Evolutionary conservation across 345 rosid genomes (phyloP).

Genomic region (Gossypium arboreum): DNA sequence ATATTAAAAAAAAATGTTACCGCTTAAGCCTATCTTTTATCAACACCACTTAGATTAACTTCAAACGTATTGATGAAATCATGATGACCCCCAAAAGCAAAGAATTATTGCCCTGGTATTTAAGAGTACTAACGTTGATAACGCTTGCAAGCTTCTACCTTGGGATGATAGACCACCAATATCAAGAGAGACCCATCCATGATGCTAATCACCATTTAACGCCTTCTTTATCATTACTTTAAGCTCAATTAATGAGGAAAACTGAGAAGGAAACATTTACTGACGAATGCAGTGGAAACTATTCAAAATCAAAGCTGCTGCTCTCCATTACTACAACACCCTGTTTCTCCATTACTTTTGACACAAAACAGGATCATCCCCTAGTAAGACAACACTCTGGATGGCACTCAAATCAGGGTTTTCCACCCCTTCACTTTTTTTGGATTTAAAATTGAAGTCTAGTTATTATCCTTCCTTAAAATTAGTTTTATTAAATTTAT

Average conservation of each 20-base stretch:
- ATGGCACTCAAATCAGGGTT: too few species aligned
- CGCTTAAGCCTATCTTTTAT: background rate
- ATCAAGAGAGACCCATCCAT: background rate
- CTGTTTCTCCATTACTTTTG: too few species aligned
- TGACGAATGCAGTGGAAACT: too few species aligned
- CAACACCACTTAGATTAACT: background rate
- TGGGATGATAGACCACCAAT: background rate
- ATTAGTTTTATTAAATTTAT: too few species aligned
- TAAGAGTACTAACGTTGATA: background rate
- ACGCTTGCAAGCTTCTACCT: background rate
- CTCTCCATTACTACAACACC: too few species aligned
- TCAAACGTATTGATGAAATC: constrained; percentile 26
- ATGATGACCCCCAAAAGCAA: constrained; percentile 16
- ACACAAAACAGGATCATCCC: too few species aligned
- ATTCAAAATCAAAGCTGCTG: too few species aligned
- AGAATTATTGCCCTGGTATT: background rate
- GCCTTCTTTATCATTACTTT: background rate
- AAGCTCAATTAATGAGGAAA: background rate
- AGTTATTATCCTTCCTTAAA: too few species aligned
- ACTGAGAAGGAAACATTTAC: background rate
- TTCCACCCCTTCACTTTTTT: too few species aligned
- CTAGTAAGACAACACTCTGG: too few species aligned
- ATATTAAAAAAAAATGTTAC: too few species aligned
- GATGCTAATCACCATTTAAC: background rate
- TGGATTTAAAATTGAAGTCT: too few species aligned